These are phyloP conservation scores for Waltergamsia citrina DNA, from an alignment of 2,329 filamentous ascomycete genomes.

Conservation along the genomic window DNA sequence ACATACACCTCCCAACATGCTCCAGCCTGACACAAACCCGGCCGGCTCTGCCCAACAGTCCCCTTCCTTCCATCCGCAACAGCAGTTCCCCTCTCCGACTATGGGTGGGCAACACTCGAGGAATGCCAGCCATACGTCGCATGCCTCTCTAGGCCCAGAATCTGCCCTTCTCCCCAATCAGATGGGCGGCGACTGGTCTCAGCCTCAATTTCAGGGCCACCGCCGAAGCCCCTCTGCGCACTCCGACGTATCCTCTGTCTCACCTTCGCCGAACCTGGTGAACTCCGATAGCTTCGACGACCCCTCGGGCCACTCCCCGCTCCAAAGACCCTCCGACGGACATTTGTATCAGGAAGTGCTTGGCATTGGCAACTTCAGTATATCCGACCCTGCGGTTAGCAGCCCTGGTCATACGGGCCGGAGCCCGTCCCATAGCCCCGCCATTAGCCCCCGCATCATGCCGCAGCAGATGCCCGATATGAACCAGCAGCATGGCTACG, in stretches of 20 bases:
- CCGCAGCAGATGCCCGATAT: conserved; percentile 47
- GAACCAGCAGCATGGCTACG: conserved; percentile 38
- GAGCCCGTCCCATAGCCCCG: conserved; percentile 69
- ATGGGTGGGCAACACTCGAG: conserved; percentile 38
- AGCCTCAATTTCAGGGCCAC: conserved; percentile 66
- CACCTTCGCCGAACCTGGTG: conserved; percentile 72
- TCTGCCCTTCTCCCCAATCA: conserved; percentile 46
- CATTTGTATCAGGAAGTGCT: conserved; percentile 69
- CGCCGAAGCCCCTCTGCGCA: conserved; percentile 82
- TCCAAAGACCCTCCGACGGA: conserved; percentile 65
- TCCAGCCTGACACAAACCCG: conserved; percentile 37
- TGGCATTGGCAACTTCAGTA: conserved; percentile 69
- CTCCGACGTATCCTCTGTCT: conserved; percentile 80
- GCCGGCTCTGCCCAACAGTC: conserved; percentile 43
- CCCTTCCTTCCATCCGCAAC: conserved; percentile 41
- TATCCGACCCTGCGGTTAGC: conserved; percentile 60
- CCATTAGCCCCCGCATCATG: conserved; percentile 52
- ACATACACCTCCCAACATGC: conserved; percentile 45
- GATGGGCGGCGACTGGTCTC: conserved; percentile 38
- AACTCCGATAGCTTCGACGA: conserved; percentile 73
- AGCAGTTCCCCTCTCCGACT: conserved; percentile 40
- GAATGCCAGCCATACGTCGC: conserved; percentile 22
- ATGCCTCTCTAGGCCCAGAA: conserved; percentile 42
- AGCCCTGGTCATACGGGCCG: conserved; percentile 62
- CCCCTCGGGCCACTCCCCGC: conserved; percentile 66